phyloP scores from a whole-genome alignment of 106 monocot species.

The Apostasia ramifera region DNA sequence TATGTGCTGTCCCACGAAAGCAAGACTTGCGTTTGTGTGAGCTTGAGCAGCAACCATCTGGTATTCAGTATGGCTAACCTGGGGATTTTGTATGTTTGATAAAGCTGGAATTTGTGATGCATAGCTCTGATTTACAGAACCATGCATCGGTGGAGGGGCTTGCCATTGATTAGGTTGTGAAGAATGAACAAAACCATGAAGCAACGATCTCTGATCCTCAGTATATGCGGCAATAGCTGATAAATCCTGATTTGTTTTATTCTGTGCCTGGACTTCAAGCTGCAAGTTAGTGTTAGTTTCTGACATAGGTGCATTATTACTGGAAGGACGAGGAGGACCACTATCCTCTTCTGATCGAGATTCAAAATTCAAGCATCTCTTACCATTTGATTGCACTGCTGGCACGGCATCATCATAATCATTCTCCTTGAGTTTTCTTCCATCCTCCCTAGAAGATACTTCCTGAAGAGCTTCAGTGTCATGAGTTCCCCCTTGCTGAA shows the following conservation, averaged over 20 bases:
- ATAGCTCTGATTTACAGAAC: slow-evolving; percentile 11
- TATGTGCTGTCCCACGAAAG: slow-evolving; percentile 26
- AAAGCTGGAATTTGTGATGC: slow-evolving; percentile 15
- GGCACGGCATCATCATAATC: slow-evolving; percentile 8
- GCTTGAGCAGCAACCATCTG: slow-evolving; percentile 31
- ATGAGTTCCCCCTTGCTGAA: neutral
- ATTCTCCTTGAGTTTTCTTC: slow-evolving; percentile 1
- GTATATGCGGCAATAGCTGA: slow-evolving; percentile 12
- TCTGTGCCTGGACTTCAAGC: slow-evolving; percentile 5
- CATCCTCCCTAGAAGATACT: neutral
- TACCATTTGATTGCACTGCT: slow-evolving; percentile 3
- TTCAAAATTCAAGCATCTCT: slow-evolving; percentile 2
- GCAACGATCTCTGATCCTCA: neutral
- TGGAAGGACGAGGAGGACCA: slow-evolving; percentile 10
- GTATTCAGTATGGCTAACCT: slow-evolving; percentile 32
- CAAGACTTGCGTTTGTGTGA: slow-evolving; percentile 17
- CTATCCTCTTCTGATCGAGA: slow-evolving; percentile 13
- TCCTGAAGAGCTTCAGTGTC: slow-evolving; percentile 15
- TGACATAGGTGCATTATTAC: neutral
- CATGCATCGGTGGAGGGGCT: slow-evolving; percentile 1
- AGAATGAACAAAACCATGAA: slow-evolving; percentile 15
- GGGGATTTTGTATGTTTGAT: slow-evolving; percentile 18
- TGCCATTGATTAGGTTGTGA: slow-evolving; percentile 34
- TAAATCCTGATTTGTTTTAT: slow-evolving; percentile 8
- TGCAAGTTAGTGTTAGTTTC: neutral